Base-by-base conservation (phyloP, 169 alveolate species). In the Pseudocohnilembus persalinus region DNA sequence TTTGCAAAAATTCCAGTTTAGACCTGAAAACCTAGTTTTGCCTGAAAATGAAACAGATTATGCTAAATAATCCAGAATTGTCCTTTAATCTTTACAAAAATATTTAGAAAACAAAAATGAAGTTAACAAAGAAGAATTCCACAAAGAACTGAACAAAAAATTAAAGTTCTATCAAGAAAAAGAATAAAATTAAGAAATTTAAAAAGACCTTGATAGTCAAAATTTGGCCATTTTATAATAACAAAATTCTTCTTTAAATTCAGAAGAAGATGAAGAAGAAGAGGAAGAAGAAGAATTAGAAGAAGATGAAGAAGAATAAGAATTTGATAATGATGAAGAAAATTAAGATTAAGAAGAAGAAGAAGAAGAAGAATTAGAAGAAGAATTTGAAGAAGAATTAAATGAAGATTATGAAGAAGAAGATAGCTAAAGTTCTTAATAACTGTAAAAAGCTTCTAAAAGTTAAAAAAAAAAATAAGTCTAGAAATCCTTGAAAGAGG, bases 311-410 rank as follows among this genome's bases (percentile, higher is more conserved):
- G 31, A 29, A 11, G 31, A 25, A 25, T 6, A 15, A 15, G 11
- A 27, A n/a, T 29, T 15, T 15, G 29, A 27, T 15, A 25, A 29
- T 15, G 29, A 73, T 15, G 77, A 29, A n/a, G n/a, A 15, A n/a
- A 63, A 72, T 79, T 35, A 33, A 29, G 0, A 0, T 1, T 31
- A 79, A 0, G 0, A 1, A n/a, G 31, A 72, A 49, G 28, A 15
- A 0, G 33, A 73, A 29, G 73, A 81, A 0, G 78, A 63, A 31
- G 85, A 81, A 68, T 77, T 65, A 6, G 65, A 81, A 68, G 85
- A 81, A 64, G 79, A 75, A 4, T 1, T 16, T 29, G n/a, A 73
- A 4, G n/a, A 73, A n/a, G 25, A 4, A 11, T 27, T 26, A 72
- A 31, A 0, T 30, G 31, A 24, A 25, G 0, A 35, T 30, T 6